Evolutionary conservation across 805 yeast species (phyloP).

Genomic region (Saturnispora serradocipensis): DNA sequence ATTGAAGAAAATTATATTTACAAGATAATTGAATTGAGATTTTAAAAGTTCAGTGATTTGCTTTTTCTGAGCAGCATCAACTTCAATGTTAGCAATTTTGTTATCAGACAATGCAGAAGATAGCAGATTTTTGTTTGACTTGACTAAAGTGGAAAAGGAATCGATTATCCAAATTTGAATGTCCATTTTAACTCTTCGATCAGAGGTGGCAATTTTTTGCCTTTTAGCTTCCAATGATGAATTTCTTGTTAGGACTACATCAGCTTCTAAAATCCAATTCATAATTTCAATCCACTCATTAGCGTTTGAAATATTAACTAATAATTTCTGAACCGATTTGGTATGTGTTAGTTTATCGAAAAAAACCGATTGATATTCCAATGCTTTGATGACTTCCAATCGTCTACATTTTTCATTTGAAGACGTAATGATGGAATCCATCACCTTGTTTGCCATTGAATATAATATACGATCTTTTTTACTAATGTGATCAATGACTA

Average conservation of each 20-base stretch:
- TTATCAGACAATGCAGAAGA: background rate
- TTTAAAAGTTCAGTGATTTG: constrained; percentile 9
- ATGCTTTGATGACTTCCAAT: constrained; percentile 18
- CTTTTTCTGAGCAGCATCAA: background rate
- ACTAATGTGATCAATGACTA: constrained; percentile 67
- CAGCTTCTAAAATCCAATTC: constrained; percentile 10
- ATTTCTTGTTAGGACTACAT: background rate
- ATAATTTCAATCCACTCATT: constrained; percentile 8
- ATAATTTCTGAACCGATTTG: constrained; percentile 45
- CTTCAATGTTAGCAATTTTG: background rate
- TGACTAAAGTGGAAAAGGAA: constrained; percentile 7
- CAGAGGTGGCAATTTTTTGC: background rate
- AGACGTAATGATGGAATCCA: constrained; percentile 34
- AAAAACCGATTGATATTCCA: constrained; percentile 49
- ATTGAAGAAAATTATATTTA: constrained; percentile 17
- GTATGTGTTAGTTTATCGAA: constrained; percentile 74
- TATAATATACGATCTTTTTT: constrained; percentile 57
- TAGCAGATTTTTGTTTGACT: constrained; percentile 10
- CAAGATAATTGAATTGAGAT: constrained; percentile 19
- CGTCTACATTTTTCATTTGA: constrained; percentile 32
- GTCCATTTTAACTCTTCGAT: constrained; percentile 8
- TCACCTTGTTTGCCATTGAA: constrained; percentile 50
- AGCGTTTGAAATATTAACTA: constrained; percentile 16
- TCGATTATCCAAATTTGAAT: constrained; percentile 9
- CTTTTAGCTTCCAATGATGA: constrained; percentile 9